These are phyloP conservation scores for Orbilia brochopaga DNA, from an alignment of 2,329 filamentous ascomycete species.

Conservation along the genomic window DNA sequence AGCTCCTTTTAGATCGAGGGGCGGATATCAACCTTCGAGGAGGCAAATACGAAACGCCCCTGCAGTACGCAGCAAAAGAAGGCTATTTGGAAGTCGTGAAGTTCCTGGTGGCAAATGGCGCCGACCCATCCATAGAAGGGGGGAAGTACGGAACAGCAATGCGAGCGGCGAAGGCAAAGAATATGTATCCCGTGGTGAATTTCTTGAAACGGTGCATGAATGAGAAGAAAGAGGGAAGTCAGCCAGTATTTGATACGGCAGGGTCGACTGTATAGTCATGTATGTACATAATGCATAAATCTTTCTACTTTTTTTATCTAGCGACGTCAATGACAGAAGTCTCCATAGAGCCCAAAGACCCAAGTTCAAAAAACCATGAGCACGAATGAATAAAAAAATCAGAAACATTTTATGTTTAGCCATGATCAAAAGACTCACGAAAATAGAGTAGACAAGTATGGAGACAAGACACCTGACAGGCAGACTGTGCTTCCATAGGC, in stretches of 20 bases:
- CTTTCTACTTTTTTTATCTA: no score
- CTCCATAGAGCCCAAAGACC: no score
- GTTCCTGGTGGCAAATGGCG: conserved; percentile 13
- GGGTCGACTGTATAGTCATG: neutral
- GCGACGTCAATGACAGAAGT: no score
- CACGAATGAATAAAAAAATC: no score
- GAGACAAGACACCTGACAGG: no score
- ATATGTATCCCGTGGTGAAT: conserved; percentile 15
- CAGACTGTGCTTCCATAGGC: no score
- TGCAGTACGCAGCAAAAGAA: conserved; percentile 18
- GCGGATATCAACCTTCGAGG: conserved; percentile 26
- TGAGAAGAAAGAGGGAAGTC: neutral
- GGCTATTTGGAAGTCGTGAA: conserved; percentile 18
- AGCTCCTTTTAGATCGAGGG: conserved; percentile 19
- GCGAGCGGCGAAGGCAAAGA: conserved; percentile 11
- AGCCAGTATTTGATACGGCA: neutral
- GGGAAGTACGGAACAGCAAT: conserved; percentile 11
- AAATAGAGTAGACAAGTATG: no score
- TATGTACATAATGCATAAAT: no score
- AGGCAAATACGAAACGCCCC: conserved; percentile 13
- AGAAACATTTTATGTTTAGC: no score
- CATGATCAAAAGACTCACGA: no score
- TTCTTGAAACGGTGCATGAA: conserved; percentile 19
- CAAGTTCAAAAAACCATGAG: no score
- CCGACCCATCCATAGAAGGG: conserved; percentile 19